Percentiles rank a stretch among this genome's conserved stretches.
Evolutionary conservation across 225 moss, liverwort and hornwort species (phyloP).

Genomic region (Pseudoscleropodium purum): DNA sequence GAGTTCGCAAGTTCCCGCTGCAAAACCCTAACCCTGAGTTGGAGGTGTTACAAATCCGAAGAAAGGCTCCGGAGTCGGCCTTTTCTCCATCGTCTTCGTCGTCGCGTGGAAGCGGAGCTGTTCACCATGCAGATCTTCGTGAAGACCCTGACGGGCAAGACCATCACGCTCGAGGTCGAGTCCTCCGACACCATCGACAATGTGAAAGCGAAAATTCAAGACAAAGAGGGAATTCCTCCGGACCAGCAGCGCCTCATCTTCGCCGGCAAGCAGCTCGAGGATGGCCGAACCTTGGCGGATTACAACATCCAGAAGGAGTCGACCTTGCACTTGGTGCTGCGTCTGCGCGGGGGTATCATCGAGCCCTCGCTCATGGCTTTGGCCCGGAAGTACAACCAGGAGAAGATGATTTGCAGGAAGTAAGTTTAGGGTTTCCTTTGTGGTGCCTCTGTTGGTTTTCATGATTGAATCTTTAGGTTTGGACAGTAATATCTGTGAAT

Average conservation of each 20-base stretch:
- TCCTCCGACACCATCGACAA: slow-evolving; percentile 56
- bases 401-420: slow-evolving; percentile 98
- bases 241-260: slow-evolving; percentile 64
- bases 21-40: slow-evolving; percentile 7
- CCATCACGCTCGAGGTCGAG: slow-evolving; percentile 68
- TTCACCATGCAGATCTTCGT: slow-evolving; percentile 76
- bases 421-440: slow-evolving; percentile 12
- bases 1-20: not conserved
- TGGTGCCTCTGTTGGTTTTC: not conserved
- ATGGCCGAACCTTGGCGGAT: slow-evolving; percentile 56
- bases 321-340: slow-evolving; percentile 76
- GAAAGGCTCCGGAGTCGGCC: rapidly evolving
- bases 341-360: slow-evolving; percentile 80
- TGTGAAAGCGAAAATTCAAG: slow-evolving; percentile 53
- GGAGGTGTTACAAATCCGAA: not conserved
- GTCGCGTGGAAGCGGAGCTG: not conserved
- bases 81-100: not conserved
- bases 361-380: slow-evolving; percentile 91
- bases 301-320: slow-evolving; percentile 82
- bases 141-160: slow-evolving; percentile 97
- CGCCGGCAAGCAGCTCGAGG: slow-evolving; percentile 59
- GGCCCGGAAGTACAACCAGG: slow-evolving; percentile 87
- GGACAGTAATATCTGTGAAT: not conserved
- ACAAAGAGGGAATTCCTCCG: slow-evolving; percentile 53
- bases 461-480: not conserved